These are phyloP conservation scores for Suhomyces sp. DNA, from an alignment of 805 yeast species.

Conservation along the genomic window DNA sequence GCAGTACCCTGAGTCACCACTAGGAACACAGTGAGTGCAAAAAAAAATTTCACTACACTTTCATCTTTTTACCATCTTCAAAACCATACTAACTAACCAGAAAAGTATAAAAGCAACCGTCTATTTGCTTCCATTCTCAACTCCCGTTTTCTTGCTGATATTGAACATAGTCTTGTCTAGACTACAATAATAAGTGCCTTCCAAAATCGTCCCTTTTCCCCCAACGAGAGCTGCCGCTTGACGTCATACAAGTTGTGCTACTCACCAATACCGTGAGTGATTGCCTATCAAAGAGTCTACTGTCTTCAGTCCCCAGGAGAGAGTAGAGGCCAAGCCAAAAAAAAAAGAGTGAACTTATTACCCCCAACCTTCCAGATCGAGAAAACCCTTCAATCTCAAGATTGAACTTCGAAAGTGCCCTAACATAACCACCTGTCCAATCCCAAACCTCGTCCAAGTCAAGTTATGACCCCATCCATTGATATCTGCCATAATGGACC, in stretches of 20 bases:
- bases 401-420: too few relatives aligned
- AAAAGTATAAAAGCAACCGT: too few relatives aligned
- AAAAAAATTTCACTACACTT: too few relatives aligned
- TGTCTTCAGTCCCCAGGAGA: conserved; percentile 7
- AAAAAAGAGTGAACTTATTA: too few relatives aligned
- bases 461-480: conserved; percentile 23
- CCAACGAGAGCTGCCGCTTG: conserved; percentile 49
- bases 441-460: conserved; percentile 1
- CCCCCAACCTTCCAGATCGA: too few relatives aligned
- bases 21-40: too few relatives aligned
- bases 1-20: too few relatives aligned
- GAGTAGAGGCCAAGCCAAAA: conserved; percentile 8
- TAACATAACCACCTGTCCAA: too few relatives aligned
- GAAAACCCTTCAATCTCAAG: too few relatives aligned
- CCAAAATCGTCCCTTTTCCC: conserved; percentile 6
- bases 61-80: too few relatives aligned
- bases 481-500: conserved; percentile 14
- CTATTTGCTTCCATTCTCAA: too few relatives aligned
- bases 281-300: conserved; percentile 4
- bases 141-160: background rate
- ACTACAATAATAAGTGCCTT: conserved; percentile 6
- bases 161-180: background rate
- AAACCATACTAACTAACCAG: too few relatives aligned
- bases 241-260: conserved; percentile 21
- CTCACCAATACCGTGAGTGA: conserved; percentile 37